Base-by-base conservation (phyloP, 1,284 basidiomycete species). In the Marasmius fiardii region DNA sequence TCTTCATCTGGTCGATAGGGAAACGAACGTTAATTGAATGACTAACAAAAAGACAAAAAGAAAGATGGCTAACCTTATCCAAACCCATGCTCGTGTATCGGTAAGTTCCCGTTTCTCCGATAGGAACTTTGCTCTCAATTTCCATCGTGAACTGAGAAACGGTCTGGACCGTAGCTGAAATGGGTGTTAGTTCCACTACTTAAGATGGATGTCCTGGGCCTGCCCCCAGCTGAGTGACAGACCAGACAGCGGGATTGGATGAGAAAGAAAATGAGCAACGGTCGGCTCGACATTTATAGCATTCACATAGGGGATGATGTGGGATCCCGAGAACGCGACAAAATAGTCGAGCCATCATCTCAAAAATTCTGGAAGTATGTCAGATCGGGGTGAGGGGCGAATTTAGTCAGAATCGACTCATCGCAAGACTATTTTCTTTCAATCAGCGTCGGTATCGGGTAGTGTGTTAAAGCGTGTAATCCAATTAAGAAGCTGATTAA, bases 301-400 rank as follows among this genome's bases (percentile, higher is more conserved):
- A 65, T 66, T 71, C 64, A 34, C 37, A 55, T 60, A 71, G 56
- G 67, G 65, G 66, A 62, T 63, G 62, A 60, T 60, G 60, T 64
- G 63, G 63, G 61, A 67, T 67, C 67, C 63, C 63, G 66, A 68
- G 67, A 69, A 63, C 64, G 63, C 72, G 72, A 77, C 68, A 71
- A 75, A 71, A 72, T 72, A 37, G 67, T 61, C 66, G 68, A 72
- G 68, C 72, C 59, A 65, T 65, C 67, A 72, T 68, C 26, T 67
- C 70, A 72, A 70, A n/a, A 67, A 69, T 73, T 77, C 74, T 77
- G 73, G 75, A 76, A 74, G 70, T 68, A 71, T 71, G 74, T 73
- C 76, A 81, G 73, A 77, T 78, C 75, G 69, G 63, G 60, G 47
- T 41, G 47, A 47, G 64, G 61, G 67, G 73, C 72, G 72, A 69